Evolutionary conservation across 2,329 filamentous ascomycete genomes (phyloP), one percentile per base, ranked within the genome.

Genomic region (Colletotrichum truncatum): DNA sequence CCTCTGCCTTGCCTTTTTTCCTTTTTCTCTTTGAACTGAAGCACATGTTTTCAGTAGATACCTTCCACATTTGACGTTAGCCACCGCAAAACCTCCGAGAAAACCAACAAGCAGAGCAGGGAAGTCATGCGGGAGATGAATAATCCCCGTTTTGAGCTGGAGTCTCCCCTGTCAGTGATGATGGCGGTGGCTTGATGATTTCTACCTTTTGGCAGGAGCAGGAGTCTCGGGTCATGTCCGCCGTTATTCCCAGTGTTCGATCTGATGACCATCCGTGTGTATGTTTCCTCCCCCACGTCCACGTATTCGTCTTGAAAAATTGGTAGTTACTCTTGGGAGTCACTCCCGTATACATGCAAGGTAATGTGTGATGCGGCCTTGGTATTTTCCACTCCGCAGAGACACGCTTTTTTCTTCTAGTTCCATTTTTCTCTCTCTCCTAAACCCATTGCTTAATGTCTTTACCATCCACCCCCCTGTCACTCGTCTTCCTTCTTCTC

Each of bases 1-100:
- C n/a, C 5, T 49, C 9, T 14, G 36, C 36, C n/a, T n/a, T n/a
- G 25, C 39, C 30, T 28, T 18, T 32, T 58, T 18, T 16, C 26
- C 8, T 11, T 28, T 21, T 36, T 8, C 41, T 41, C 4, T 16
- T 56, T 16, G 30, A 5, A 34, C 18, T 39, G 34, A 34, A 25
- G 55, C 55, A 45, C 55, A 41, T 59, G n/a, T n/a, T n/a, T n/a
- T n/a, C n/a, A n/a, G n/a, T 45, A 41, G 32, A 11, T 36, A 36
- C 10, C 32, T n/a, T n/a, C n/a, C 18, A 16, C 39, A 43, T 43
- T 21, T 43, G 10, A 32, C 43, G 10, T 48, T 18, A 6, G 14
- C 8, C 32, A 36, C 18, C 11, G 18, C 34, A 43, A 59, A 43
- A 32, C 25, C 16, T 46, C 12, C 16, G 16, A 54, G 38, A 46